Conservation (phyloP, 1,139 yeast genomes). For the Protomyces gravidus region DNA sequence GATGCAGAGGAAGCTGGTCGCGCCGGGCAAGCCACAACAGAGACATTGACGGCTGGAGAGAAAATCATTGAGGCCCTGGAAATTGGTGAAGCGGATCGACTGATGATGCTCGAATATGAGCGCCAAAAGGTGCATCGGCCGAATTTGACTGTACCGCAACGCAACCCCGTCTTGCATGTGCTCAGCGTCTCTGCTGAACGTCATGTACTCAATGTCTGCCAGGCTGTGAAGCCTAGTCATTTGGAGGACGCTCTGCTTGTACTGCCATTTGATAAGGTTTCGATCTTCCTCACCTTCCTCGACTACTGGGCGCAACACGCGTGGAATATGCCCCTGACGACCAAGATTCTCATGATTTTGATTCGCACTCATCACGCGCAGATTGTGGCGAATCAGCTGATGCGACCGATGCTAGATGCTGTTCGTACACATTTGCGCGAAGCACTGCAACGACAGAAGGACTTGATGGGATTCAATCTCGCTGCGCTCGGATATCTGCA, state of each 20-base stretch:
- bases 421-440: constrained; percentile 40
- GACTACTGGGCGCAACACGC: constrained; percentile 59
- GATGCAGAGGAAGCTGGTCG: constrained; percentile 54
- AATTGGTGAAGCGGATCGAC: constrained; percentile 68
- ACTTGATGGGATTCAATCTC: constrained; percentile 75
- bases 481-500: constrained; percentile 73
- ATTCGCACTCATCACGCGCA: constrained; percentile 73
- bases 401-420: constrained; percentile 42
- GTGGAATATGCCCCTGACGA: constrained; percentile 58
- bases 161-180: constrained; percentile 67
- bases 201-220: constrained; percentile 67
- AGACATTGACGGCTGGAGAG: constrained; percentile 92
- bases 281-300: constrained; percentile 64
- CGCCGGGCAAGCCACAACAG: constrained; percentile 80
- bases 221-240: constrained; percentile 73
- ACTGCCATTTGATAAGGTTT: constrained; percentile 79
- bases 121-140: constrained; percentile 44
- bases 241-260: constrained; percentile 88
- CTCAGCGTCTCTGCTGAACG: constrained; percentile 63
- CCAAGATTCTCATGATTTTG: constrained; percentile 69
- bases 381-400: constrained; percentile 43
- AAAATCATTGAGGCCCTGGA: constrained; percentile 88
- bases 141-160: constrained; percentile 56
- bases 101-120: constrained; percentile 52
- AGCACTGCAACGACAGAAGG: constrained; percentile 52